Base-by-base conservation (phyloP, 805 yeast species). In the Suhomyces canberraensis region DNA sequence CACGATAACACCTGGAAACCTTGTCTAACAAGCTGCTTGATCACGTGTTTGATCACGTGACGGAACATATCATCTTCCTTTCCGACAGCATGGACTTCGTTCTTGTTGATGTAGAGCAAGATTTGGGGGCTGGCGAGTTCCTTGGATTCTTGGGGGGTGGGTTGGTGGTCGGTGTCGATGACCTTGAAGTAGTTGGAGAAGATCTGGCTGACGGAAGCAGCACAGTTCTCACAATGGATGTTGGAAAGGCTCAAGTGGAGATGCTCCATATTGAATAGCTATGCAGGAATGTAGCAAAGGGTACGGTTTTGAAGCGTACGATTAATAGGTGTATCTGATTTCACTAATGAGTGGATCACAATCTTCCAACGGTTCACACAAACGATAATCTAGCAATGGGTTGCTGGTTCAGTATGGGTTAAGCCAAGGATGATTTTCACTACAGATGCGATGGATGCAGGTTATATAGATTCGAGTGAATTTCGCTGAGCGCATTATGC, bases 221-320 rank as follows among this genome's bases (percentile, higher is more conserved):
- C 73, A 48, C 85, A 79, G 25, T 71, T 73, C 3, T 58, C 60
- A 48, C 85, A 79, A 50, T 79, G 84, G 25, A 79, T 63, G 43
- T 80, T 79, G 3, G 59, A 62, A 25, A 78, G 45, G 15, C 37
- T 39, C 16, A 54, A 24, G 16, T 36, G 41, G 29, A 56, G 42
- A 33, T 45, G 51, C 28, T 57, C 54, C 60, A 59, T 58, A 17
- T 8, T 25, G 15, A 8, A 8, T 25, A n/a, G n/a, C n/a, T n/a
- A n/a, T n/a, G n/a, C n/a, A n/a, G n/a, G n/a, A n/a, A n/a, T n/a
- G n/a, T n/a, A n/a, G n/a, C n/a, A n/a, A n/a, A n/a, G n/a, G n/a
- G n/a, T n/a, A n/a, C n/a, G n/a, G n/a, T n/a, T n/a, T n/a, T n/a
- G n/a, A n/a, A n/a, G n/a, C n/a, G n/a, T n/a, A n/a, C n/a, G n/a